Base-by-base conservation (phyloP, 495 filamentous ascomycete genomes). In the Sphaerosporella brunnea region DNA sequence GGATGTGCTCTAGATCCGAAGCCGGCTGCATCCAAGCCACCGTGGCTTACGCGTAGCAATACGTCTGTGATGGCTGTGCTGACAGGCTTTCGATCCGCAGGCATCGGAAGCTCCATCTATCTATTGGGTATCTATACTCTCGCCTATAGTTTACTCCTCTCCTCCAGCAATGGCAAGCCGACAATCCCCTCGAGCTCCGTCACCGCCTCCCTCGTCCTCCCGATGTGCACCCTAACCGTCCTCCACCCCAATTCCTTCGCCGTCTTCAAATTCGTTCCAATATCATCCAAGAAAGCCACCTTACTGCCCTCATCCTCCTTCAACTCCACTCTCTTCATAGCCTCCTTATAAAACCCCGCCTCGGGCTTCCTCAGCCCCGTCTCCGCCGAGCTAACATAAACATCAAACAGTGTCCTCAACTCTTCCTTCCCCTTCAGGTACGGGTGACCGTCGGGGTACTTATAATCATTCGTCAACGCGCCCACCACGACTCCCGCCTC, bases 251-350 rank as follows among this genome's bases (percentile, higher is more conserved):
- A 62, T 44, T 65, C 68, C 66, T 71, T 85, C 9, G 79, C 90
- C 9, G 71, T 74, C 66, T 85, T 88, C 54, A 95, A 62, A 62
- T 97, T 97, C 67, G 82, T 75, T 0, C 90, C 90, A 59, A 97
- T 96, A 64, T 97, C 90, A 68, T 97, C 90, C 41, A 95, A 62
- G 63, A 97, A 96, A 15, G 93, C 67, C 38, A 93, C 66, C 44
- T 95, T 82, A 8, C 67, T 69, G 0, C 81, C 64, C n/a, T n/a
- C n/a, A 50, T 64, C 64, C 71, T 73, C 50, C 61, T 68, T 44
- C 64, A 63, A 49, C 3, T 19, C 40, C 34, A 53, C 4, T 59
- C 64, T 45, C 55, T 63, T 18, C 41, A 94, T 52, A 5, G 86
- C 80, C 38, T 79, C 66, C 52, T 77, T 63, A 59, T 95, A 97